A percentile compares a stretch with the other conserved stretches of the same genome.
Evolutionary conservation across 2,329 filamentous ascomycete genomes (phyloP).

Genomic region (Sporothrix mexicana): DNA sequence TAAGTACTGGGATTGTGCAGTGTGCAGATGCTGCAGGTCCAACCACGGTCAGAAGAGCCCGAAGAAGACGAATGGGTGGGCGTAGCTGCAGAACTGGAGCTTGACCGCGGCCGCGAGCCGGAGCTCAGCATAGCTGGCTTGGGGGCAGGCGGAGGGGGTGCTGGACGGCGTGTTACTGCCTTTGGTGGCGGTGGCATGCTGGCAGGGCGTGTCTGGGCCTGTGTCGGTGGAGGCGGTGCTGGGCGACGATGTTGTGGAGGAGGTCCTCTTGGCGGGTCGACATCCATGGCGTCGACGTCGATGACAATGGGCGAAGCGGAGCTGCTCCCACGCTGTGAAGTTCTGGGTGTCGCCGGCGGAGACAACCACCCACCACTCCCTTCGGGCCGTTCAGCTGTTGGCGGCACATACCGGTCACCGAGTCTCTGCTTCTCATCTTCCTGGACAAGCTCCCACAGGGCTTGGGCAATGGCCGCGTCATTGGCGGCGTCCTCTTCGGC

Average conservation of each 20-base stretch:
- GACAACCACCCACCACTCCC: conserved; percentile 49
- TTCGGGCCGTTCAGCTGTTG: conserved; percentile 58
- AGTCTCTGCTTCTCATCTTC: conserved; percentile 70
- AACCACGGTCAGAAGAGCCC: conserved; percentile 40
- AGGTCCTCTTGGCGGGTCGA: neutral
- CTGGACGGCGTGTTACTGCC: neutral
- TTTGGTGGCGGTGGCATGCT: neutral
- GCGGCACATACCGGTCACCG: conserved; percentile 58
- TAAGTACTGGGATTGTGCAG: conserved; percentile 59
- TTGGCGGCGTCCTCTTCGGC: conserved; percentile 90
- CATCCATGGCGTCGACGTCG: conserved; percentile 31
- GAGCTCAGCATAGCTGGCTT: neutral
- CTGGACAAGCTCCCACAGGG: conserved; percentile 84
- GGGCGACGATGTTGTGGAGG: conserved; percentile 16
- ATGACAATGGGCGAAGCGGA: conserved; percentile 22
- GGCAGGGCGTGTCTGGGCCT: neutral
- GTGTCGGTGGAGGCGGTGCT: conserved; percentile 16
- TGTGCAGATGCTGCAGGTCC: conserved; percentile 64
- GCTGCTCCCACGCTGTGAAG: neutral
- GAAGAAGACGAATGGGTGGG: neutral
- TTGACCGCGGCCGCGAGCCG: conserved; percentile 11
- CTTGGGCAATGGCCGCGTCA: conserved; percentile 82
- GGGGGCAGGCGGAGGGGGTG: conserved; percentile 2
- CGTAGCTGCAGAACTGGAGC: neutral
- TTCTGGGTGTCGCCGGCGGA: neutral